phyloP scores from a whole-genome alignment of 1,284 basidiomycete genomes.

The Cryptococcus sp. region DNA sequence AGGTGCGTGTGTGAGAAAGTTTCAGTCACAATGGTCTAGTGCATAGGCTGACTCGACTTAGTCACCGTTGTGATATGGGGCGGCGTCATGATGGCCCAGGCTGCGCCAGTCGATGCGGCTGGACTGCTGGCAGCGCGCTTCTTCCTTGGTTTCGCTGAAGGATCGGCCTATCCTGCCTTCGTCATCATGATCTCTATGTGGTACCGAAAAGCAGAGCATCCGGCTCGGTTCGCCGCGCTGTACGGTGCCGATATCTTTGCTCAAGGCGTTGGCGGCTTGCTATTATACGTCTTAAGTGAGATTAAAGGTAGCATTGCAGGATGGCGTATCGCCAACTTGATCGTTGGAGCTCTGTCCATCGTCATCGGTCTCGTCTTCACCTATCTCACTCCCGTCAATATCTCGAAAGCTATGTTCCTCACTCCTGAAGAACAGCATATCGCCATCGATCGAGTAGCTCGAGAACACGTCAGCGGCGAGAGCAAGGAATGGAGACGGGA shows the following conservation, averaged over 20 bases:
- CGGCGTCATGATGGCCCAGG: slow-evolving; percentile 17
- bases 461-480: slow-evolving; percentile 11
- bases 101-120: slow-evolving; percentile 10
- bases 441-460: slow-evolving; percentile 14
- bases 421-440: slow-evolving; percentile 9
- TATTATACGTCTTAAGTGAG: slow-evolving; percentile 12
- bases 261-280: slow-evolving; percentile 13
- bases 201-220: slow-evolving; percentile 17
- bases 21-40: too few species aligned
- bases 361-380: slow-evolving; percentile 10
- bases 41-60: neutral
- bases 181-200: slow-evolving; percentile 18
- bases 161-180: slow-evolving; percentile 14
- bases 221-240: slow-evolving; percentile 12
- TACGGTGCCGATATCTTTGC: slow-evolving; percentile 13
- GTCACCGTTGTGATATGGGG: slow-evolving; percentile 17
- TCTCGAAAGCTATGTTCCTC: slow-evolving; percentile 12
- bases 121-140: slow-evolving; percentile 10
- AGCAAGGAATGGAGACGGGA: slow-evolving; percentile 9
- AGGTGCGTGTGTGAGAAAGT: slow-evolving; percentile 1
- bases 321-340: slow-evolving; percentile 14
- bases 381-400: slow-evolving; percentile 8
- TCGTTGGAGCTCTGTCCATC: slow-evolving; percentile 13
- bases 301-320: slow-evolving; percentile 11
- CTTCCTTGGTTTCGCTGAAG: slow-evolving; percentile 11